phyloP scores from a whole-genome alignment of 163 green algal species.

The Scenedesmus sp. region DNA sequence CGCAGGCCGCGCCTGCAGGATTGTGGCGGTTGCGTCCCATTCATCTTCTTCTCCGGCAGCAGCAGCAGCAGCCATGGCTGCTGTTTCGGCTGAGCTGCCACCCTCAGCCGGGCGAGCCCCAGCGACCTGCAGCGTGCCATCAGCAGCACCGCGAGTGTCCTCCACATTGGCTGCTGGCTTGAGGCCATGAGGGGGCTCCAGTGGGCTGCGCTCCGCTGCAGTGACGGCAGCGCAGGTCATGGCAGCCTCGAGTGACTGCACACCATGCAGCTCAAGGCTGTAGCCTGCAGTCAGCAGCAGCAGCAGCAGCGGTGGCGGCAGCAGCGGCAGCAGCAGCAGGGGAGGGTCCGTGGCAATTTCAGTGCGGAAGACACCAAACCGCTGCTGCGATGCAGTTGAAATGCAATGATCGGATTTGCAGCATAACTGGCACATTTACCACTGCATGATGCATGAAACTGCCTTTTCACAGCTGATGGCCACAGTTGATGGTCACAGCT shows the following conservation, averaged over 20 bases:
- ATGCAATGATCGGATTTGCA: too few species aligned
- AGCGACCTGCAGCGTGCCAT: too few species aligned
- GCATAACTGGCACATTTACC: too few species aligned
- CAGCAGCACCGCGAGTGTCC: background rate
- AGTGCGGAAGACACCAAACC: too few species aligned
- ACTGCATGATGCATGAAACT: too few species aligned
- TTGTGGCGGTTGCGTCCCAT: background rate
- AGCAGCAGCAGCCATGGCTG: background rate
- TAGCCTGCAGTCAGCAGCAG: background rate
- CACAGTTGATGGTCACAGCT: too few species aligned
- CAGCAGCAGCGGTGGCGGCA: background rate
- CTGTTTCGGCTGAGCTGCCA: background rate
- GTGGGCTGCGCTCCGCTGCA: background rate
- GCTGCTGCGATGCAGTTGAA: too few species aligned
- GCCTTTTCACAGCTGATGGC: too few species aligned
- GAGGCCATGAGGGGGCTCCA: background rate
- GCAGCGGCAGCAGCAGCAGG: too few species aligned
- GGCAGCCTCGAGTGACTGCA: slow-evolving; percentile 7
- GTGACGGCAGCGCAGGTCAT: slow-evolving; percentile 26
- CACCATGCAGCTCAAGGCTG: slow-evolving; percentile 25
- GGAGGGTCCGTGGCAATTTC: too few species aligned
- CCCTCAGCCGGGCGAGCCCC: too few species aligned
- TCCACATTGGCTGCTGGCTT: background rate
- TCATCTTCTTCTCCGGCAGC: background rate
- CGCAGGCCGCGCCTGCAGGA: background rate